Conservation (phyloP, 352 stramenopile species). For the Globisporangium canariense region DNA sequence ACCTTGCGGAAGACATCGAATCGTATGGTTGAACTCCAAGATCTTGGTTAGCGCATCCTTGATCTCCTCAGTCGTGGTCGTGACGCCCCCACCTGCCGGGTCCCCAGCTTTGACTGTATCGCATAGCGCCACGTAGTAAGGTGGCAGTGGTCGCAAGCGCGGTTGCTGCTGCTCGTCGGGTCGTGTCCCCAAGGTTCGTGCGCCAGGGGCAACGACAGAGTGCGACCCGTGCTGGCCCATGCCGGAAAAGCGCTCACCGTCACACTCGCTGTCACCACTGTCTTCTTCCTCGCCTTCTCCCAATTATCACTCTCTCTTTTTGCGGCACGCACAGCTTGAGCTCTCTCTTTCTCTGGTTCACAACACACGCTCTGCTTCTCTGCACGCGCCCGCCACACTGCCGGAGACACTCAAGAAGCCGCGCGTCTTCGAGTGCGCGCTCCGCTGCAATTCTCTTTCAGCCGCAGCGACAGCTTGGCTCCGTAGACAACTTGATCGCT, state of each 20-base stretch:
- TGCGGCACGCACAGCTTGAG: neutral
- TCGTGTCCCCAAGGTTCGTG: slow-evolving; percentile 2
- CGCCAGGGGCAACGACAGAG: slow-evolving; percentile 9
- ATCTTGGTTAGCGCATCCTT: slow-evolving; percentile 71
- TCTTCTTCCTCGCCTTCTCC: neutral
- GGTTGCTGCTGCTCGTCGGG: neutral
- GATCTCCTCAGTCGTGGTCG: slow-evolving; percentile 38
- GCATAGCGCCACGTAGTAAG: slow-evolving; percentile 53
- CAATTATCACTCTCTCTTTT: neutral
- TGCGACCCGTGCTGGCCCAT: slow-evolving; percentile 68
- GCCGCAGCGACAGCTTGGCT: neutral
- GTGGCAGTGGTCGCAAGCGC: slow-evolving; percentile 24
- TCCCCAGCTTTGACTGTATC: slow-evolving; percentile 59
- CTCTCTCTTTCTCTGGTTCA: too few relatives aligned
- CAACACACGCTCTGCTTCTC: neutral
- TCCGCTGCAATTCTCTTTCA: neutral
- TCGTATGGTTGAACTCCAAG: slow-evolving; percentile 52
- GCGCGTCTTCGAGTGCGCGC: neutral
- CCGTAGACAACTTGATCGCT: neutral
- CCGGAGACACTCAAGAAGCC: neutral
- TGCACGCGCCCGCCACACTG: too few relatives aligned
- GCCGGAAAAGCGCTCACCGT: neutral
- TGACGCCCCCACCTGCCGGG: slow-evolving; percentile 21
- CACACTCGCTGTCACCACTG: neutral
- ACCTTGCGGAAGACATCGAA: slow-evolving; percentile 64